A percentile compares a stretch with the other conserved stretches of the same genome.
Evolutionary conservation across 2,329 filamentous ascomycete genomes (phyloP).

Genomic region (Cladorrhinum sp.): DNA sequence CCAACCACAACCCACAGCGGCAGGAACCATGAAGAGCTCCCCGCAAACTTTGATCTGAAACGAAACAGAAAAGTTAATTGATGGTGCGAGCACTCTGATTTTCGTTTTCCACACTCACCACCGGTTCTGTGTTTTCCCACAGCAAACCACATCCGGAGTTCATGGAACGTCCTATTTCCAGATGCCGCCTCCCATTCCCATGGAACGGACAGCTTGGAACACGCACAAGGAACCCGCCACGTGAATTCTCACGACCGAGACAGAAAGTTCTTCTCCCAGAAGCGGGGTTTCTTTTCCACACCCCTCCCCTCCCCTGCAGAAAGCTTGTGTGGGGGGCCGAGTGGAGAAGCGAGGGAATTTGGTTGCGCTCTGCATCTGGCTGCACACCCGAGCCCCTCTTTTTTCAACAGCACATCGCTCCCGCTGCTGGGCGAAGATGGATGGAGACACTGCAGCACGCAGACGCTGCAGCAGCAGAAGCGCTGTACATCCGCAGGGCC

Average conservation of each 20-base stretch:
- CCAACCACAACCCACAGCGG: background rate
- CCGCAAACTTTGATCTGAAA: background rate
- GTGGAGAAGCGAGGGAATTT: conserved; percentile 9
- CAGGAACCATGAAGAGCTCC: background rate
- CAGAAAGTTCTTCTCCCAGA: background rate
- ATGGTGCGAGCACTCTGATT: background rate
- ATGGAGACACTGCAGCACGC: background rate
- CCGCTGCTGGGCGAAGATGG: background rate
- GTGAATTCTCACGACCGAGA: conserved; percentile 5
- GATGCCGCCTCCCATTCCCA: too few relatives aligned
- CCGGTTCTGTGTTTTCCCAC: too few relatives aligned
- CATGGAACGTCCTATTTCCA: too few relatives aligned
- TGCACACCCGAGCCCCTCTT: conserved; percentile 2
- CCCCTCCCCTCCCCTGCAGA: conserved; percentile 5
- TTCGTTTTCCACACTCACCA: background rate
- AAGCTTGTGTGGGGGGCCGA: conserved; percentile 5
- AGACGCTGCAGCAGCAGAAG: background rate
- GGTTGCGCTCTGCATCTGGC: background rate
- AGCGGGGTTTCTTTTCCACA: background rate
- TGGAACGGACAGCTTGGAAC: background rate
- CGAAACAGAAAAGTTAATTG: background rate
- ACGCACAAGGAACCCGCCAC: background rate
- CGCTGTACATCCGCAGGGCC: background rate
- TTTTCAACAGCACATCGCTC: background rate
- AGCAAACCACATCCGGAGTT: too few relatives aligned